These are phyloP conservation scores for Apiospora malaysiana DNA, from an alignment of 2,329 filamentous ascomycete species.

Conservation along the genomic window DNA sequence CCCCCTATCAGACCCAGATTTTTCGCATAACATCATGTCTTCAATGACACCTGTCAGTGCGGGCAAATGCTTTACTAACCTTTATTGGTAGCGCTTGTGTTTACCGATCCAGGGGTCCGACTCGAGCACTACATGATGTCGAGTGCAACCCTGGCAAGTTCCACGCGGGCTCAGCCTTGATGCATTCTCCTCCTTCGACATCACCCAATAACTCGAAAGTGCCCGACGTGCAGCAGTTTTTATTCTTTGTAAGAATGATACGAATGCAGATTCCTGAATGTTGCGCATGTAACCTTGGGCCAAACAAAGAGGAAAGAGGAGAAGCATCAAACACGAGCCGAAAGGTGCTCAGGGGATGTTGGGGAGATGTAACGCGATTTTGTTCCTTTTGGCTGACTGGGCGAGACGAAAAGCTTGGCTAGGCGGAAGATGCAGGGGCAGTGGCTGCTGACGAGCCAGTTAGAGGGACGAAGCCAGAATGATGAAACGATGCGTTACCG, in stretches of 20 bases:
- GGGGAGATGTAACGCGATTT: neutral
- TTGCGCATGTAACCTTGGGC: neutral
- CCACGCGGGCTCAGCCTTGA: neutral
- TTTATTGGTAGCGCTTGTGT: constrained; percentile 7
- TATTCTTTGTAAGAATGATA: neutral
- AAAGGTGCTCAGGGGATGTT: neutral
- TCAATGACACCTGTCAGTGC: constrained; percentile 16
- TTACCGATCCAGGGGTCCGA: constrained; percentile 10
- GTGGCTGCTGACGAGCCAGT: constrained; percentile 15
- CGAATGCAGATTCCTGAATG: neutral
- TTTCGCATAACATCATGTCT: constrained; percentile 10
- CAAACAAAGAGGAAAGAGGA: neutral
- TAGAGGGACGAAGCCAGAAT: constrained; percentile 4
- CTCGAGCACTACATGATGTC: neutral
- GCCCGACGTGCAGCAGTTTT: too few relatives aligned
- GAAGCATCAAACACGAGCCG: neutral
- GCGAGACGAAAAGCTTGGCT: neutral
- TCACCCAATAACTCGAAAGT: too few relatives aligned
- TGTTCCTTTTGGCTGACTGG: neutral
- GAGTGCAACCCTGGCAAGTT: neutral
- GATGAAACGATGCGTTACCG: constrained; percentile 14
- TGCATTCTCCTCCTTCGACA: neutral
- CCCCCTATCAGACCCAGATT: constrained; percentile 8
- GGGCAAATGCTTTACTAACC: neutral
- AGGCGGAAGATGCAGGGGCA: neutral